Base-by-base conservation (phyloP, 345 rosid genomes). In the Aurinia saxatilis region DNA sequence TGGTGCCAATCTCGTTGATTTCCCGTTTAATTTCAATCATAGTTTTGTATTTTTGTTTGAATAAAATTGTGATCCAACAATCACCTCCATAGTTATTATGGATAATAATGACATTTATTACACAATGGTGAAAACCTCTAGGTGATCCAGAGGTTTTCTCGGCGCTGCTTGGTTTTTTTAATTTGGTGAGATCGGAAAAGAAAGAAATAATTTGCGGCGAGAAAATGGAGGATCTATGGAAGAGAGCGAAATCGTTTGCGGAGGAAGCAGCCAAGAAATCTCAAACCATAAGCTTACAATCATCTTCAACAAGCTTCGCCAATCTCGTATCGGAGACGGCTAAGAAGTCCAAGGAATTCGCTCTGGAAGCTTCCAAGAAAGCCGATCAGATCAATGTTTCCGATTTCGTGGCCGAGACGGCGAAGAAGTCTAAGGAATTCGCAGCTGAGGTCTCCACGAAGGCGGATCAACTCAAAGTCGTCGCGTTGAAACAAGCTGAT, bases 341-440 rank as follows among this genome's bases (percentile, higher is more conserved):
- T 5, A 89, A 85, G 74, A 92, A 78, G 68, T 92, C 98, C 33
- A 87, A 87, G 52, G 95, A 89, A 37, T 75, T 92, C 50, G 93
- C 96, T n/a, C 56, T 83, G 11, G 98, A 92, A 65, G 98, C 98
- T 15, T 83, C 98, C 42, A 89, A 85, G 80, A 89, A 89, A 45
- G 96, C 96, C 70, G 96, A 92, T 76, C 92, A 80, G 79, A 56
- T 92, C 70, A 89, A 79, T 57, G 70, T 71, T 72, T 87, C 89
- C 41, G 95, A 92, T 54, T 78, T 89, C 25, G 88, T 92, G 10
- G 80, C 95, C 45, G 96, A 86, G 53, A 92, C 98, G 31, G 83
- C 98, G 27, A 89, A 85, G 63, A 89, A 75, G 49, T 92, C 98
- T 5, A 87, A 85, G 52, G 93, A 89, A 48, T 76, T 92, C 44